Percentiles rank a stretch among this genome's conserved stretches.
phyloP scores from a whole-genome alignment of 768 basidiomycete genomes.

The Udeniomyces megalosporus region DNA sequence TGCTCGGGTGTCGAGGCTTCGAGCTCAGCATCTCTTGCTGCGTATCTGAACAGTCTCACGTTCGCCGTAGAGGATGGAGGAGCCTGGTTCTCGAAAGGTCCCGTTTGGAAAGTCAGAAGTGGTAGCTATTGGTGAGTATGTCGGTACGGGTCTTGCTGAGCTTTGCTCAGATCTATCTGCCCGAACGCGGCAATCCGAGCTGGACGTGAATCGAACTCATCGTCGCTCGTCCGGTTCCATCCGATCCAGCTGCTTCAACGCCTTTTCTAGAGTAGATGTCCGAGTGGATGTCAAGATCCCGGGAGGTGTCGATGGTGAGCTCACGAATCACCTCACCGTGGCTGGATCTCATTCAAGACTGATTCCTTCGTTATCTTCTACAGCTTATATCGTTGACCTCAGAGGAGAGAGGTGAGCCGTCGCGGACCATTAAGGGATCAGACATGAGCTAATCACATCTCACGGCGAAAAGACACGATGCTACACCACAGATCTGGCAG shows the following conservation, averaged over 20 bases:
- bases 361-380: too few species aligned
- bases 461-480: constrained; percentile 80
- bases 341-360: too few species aligned
- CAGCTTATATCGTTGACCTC: constrained; percentile 71
- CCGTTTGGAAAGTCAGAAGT: constrained; percentile 75
- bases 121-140: constrained; percentile 73
- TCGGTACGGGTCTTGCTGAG: neutral
- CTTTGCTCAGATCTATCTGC: neutral
- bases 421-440: too few species aligned
- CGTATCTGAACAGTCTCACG: constrained; percentile 96
- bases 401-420: constrained; percentile 86
- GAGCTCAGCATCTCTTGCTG: constrained; percentile 89
- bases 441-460: too few species aligned
- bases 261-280: constrained; percentile 90
- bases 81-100: constrained; percentile 78
- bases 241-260: constrained; percentile 71
- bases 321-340: neutral
- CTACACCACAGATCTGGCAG: constrained; percentile 85
- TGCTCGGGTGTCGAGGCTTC: constrained; percentile 98
- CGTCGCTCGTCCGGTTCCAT: neutral
- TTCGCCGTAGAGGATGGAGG: constrained; percentile 81
- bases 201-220: too few species aligned
- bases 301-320: constrained; percentile 61
- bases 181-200: too few species aligned
- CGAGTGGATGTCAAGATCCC: constrained; percentile 97